Evolutionary conservation across 1,284 basidiomycete genomes (phyloP), one percentile per base, ranked within the genome.

Genomic region (Ceratobasidium theobromae): DNA sequence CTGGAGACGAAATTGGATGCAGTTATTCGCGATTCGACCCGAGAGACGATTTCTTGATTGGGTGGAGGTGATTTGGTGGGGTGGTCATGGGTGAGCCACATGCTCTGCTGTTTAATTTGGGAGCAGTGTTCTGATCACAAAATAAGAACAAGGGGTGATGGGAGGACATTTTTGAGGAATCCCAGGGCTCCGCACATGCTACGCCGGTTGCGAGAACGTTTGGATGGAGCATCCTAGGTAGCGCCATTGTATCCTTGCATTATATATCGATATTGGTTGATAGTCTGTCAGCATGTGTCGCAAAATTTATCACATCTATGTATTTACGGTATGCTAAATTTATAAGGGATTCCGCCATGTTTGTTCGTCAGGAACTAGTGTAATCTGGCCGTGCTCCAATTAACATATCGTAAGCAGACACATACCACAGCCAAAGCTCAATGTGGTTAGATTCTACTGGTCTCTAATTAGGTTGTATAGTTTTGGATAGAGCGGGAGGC

Each of bases 1-100:
- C 4, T 89, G 85, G 84, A 78, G 80, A 48, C 79, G 77, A 70
- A 95, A 95, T 71, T 86, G 86, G 82, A 76, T 72, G 16, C 86
- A 89, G 72, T 82, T 85, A 0, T 81, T 89, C 68, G 87, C 85
- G 80, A 80, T 77, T 75, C 41, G 76, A 72, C 30, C 78, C 75
- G 68, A 77, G 76, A 69, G 70, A 70, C 68, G 66, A 52, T 41
- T 82, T 82, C 4, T 86, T 82, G 84, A 67, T 82, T 74, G 67
- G 51, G 5, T 54, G 25, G 60, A 77, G 53, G 79, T 85, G 33
- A 51, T 88, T 2, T 74, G 81, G 65, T 81, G 77, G 69, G 89
- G 89, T 5, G 88, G 88, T 43, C 77, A 79, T 51, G 79, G 83
- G 87, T 89, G 72, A 76, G 85, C 75, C 23, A 14, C 2, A 30